phyloP scores from a whole-genome alignment of 2,329 filamentous ascomycete genomes.

The Chaetomium strumarium region DNA sequence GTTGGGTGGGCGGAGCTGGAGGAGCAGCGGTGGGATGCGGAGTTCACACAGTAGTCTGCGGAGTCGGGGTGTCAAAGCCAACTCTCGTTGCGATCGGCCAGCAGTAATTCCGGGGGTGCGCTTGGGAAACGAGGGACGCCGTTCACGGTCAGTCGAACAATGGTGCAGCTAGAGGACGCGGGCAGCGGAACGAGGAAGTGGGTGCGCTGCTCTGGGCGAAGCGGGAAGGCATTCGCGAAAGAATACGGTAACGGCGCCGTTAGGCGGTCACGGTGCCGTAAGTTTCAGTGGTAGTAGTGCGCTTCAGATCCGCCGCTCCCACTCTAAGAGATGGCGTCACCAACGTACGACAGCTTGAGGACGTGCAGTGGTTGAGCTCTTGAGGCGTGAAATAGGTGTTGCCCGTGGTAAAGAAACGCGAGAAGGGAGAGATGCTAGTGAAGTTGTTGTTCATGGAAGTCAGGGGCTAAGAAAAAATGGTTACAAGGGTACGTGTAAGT shows the following conservation, averaged over 20 bases:
- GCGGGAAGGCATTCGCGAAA: conserved; percentile 25
- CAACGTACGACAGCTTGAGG: neutral
- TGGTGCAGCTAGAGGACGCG: conserved; percentile 8
- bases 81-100: conserved; percentile 20
- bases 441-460: conserved; percentile 22
- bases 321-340: neutral
- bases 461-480: conserved; percentile 23
- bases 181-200: conserved; percentile 13
- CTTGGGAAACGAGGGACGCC: conserved; percentile 7
- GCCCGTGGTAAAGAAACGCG: conserved; percentile 6
- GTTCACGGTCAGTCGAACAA: conserved; percentile 14
- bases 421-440: conserved; percentile 13
- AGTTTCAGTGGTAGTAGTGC: conserved; percentile 5
- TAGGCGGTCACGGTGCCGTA: neutral
- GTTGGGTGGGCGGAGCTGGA: conserved; percentile 16
- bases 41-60: conserved; percentile 4
- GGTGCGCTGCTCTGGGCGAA: conserved; percentile 13
- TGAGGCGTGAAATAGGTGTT: conserved; percentile 21
- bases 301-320: conserved; percentile 11
- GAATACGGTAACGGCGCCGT: conserved; percentile 14
- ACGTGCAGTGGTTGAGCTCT: conserved; percentile 1
- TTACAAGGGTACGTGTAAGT: conserved; percentile 19
- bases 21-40: conserved; percentile 16
- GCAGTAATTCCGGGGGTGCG: conserved; percentile 20
- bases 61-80: conserved; percentile 21